phyloP scores from a whole-genome alignment of 2,329 filamentous ascomycete genomes.

The Monosporascus sp. region DNA sequence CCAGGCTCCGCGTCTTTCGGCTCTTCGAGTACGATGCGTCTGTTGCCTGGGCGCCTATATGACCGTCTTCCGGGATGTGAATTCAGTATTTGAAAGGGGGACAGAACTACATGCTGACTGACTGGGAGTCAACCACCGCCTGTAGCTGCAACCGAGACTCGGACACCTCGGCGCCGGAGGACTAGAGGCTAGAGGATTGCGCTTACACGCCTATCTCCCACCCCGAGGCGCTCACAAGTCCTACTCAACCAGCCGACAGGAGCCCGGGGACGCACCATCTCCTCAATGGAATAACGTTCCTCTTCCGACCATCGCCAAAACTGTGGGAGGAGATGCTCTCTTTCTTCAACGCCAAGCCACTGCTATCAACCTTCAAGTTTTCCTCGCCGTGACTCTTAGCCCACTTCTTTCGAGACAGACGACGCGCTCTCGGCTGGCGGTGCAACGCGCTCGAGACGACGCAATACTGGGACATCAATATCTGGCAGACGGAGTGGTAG shows the following conservation, averaged over 20 bases:
- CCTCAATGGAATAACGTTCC: conserved; percentile 47
- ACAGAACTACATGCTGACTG: conserved; percentile 30
- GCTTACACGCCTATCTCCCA: conserved; percentile 38
- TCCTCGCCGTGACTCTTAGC: conserved; percentile 48
- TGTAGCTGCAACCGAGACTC: conserved; percentile 48
- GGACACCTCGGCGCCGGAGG: conserved; percentile 43
- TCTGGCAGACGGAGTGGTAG: conserved; percentile 46
- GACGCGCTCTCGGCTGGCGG: conserved; percentile 41
- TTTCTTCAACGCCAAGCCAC: conserved; percentile 33
- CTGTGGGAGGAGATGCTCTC: conserved; percentile 34
- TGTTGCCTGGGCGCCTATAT: conserved; percentile 51
- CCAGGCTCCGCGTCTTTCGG: conserved; percentile 49
- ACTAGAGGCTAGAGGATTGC: conserved; percentile 44
- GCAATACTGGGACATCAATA: conserved; percentile 45
- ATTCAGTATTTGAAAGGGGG: conserved; percentile 36
- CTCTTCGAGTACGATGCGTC: conserved; percentile 33
- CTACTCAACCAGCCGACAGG: conserved; percentile 24
- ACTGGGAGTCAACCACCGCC: conserved; percentile 43
- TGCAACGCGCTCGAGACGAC: conserved; percentile 50
- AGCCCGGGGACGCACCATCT: conserved; percentile 34
- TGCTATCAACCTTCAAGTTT: conserved; percentile 40
- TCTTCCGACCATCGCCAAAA: conserved; percentile 37
- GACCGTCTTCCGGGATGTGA: conserved; percentile 38
- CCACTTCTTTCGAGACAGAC: conserved; percentile 38
- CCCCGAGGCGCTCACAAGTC: conserved; percentile 25